Conservation (phyloP, 106 monocot species). For the Posidonia australis region DNA sequence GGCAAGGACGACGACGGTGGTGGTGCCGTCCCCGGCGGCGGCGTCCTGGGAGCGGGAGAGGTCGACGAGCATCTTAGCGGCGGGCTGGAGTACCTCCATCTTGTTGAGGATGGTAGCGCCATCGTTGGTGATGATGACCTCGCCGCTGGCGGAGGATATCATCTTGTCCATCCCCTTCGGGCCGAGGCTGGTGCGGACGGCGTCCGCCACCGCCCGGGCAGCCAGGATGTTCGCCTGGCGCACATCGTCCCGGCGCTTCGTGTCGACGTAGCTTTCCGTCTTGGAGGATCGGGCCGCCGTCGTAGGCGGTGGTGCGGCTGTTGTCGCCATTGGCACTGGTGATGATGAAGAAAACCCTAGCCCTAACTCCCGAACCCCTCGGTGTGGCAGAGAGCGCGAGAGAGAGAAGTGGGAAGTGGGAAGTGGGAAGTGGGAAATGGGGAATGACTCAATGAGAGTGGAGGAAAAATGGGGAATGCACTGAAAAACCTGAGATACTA, state of each 20-base stretch:
- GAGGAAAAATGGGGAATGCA: no score
- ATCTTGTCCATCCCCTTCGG: conserved; percentile 94
- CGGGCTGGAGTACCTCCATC: conserved; percentile 77
- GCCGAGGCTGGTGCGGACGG: conserved; percentile 67
- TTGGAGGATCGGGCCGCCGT: conserved; percentile 23
- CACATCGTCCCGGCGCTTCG: conserved; percentile 63
- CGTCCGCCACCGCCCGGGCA: conserved; percentile 54
- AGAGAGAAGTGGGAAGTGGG: no score
- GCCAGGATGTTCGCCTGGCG: conserved; percentile 58
- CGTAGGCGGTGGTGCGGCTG: conserved; percentile 16
- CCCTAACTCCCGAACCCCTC: conserved; percentile 19
- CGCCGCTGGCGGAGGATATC: conserved; percentile 53
- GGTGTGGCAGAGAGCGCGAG: no score
- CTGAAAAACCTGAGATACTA: no score
- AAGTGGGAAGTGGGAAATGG: no score
- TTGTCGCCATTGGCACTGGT: conserved; percentile 12
- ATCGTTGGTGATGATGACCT: conserved; percentile 87
- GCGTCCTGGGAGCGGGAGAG: conserved; percentile 71
- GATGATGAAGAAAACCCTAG: conserved; percentile 13
- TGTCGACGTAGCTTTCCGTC: conserved; percentile 68
- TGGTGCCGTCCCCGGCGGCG: conserved; percentile 88
- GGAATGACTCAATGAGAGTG: no score
- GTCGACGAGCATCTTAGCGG: conserved; percentile 80
- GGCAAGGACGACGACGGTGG: conserved; percentile 85
- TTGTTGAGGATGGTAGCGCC: conserved; percentile 84